A percentile compares a stretch with the other conserved stretches of the same genome.
Conservation (phyloP, 2,329 filamentous ascomycete genomes). For the Aureobasidium sp. region DNA sequence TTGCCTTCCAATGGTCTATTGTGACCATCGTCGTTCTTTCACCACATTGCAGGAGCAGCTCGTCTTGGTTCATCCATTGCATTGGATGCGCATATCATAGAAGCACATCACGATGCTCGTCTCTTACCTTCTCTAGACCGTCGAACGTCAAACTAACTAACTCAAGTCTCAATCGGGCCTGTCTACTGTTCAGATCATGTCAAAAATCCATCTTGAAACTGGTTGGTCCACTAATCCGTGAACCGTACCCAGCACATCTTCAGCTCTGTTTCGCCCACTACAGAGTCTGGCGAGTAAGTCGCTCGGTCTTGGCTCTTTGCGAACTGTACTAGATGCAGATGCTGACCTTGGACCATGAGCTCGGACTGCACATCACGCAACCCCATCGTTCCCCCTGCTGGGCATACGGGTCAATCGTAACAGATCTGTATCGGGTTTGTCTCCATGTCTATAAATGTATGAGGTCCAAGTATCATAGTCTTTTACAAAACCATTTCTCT, state of each 20-base stretch:
- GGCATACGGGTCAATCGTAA: not conserved
- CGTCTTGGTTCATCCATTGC: too few species aligned
- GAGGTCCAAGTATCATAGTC: not conserved
- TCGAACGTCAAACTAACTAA: too few species aligned
- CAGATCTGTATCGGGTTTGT: conserved; percentile 3
- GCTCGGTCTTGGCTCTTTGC: not conserved
- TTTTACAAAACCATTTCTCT: not conserved
- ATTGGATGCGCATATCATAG: too few species aligned
- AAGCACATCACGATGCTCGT: too few species aligned
- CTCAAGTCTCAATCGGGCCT: too few species aligned
- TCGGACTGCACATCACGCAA: not conserved
- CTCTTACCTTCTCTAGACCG: too few species aligned
- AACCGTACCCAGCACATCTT: not conserved
- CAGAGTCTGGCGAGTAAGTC: not conserved
- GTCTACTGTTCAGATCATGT: not conserved
- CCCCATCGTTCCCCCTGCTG: not conserved
- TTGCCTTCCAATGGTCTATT: too few species aligned
- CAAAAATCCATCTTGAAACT: not conserved
- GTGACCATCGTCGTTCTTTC: too few species aligned
- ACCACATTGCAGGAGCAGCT: too few species aligned
- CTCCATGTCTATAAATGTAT: conserved; percentile 1
- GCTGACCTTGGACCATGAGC: not conserved
- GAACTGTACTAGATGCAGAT: not conserved
- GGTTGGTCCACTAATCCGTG: not conserved
- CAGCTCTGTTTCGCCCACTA: not conserved